These are phyloP conservation scores for Teratosphaeria zuluensis DNA, from an alignment of 2,329 filamentous ascomycete genomes.

Conservation along the genomic window DNA sequence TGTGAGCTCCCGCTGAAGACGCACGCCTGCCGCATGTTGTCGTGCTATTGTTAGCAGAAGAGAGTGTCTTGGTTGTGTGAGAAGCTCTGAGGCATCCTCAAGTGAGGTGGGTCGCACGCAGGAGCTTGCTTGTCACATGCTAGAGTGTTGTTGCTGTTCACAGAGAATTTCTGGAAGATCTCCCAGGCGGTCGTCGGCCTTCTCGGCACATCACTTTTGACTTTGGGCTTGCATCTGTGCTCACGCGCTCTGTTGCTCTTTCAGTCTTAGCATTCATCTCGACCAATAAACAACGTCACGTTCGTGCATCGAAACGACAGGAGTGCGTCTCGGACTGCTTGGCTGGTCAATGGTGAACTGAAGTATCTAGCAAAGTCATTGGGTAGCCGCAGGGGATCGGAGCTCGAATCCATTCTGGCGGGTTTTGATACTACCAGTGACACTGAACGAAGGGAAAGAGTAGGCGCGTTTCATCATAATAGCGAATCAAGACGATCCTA, in stretches of 20 bases:
- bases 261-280: neutral
- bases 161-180: neutral
- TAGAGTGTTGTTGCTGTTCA: neutral
- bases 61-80: neutral
- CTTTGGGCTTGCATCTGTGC: neutral
- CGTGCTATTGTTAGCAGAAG: neutral
- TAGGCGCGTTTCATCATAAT: too few species aligned
- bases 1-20: constrained; percentile 60
- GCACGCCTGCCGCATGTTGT: constrained; percentile 26
- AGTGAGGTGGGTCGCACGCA: neutral
- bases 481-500: too few species aligned
- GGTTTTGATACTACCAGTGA: too few species aligned
- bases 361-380: neutral
- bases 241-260: neutral
- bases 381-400: too few species aligned
- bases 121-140: neutral
- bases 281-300: neutral
- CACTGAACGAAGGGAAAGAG: too few species aligned
- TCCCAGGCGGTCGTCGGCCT: neutral
- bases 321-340: too few species aligned
- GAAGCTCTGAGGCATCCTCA: neutral
- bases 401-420: too few species aligned
- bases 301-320: neutral
- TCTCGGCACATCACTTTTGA: too few species aligned
- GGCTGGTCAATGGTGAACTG: neutral